Evolutionary conservation across 345 rosid genomes (phyloP), one percentile per base, ranked within the genome.

Genomic region (Sapria himalayana): DNA sequence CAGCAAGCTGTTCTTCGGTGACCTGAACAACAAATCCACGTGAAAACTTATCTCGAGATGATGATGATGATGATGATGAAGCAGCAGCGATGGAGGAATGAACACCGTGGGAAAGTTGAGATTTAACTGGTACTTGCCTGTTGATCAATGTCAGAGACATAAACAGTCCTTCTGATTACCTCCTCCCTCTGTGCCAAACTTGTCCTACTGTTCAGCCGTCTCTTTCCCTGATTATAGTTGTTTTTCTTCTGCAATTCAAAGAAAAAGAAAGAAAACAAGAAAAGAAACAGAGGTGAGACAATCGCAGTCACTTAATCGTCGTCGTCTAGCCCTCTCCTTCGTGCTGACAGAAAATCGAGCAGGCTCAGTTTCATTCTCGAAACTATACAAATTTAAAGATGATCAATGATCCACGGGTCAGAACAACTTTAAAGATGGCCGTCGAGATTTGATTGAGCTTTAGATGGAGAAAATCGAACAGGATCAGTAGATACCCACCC

Each of bases 1-100:
- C 78, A 33, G 91, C 96, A 56, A 85, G 96, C 70, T 85, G 96
- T 66, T 85, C 96, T 62, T 85, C 96, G 24, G 96, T 85, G 50
- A 85, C 93, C 96, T 85, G 42, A 6, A 29, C 25, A 33, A 41
- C 44, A 12, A 43, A 54, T n/a, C n/a, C n/a, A n/a, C n/a, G n/a
- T n/a, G n/a, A n/a, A n/a, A n/a, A n/a, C n/a, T n/a, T n/a, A n/a
- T n/a, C n/a, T n/a, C n/a, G n/a, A n/a, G n/a, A n/a, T n/a, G n/a
- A n/a, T n/a, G n/a, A n/a, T n/a, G n/a, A n/a, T n/a, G n/a, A n/a
- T n/a, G n/a, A n/a, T n/a, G n/a, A n/a, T n/a, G n/a, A n/a, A n/a
- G n/a, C n/a, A n/a, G n/a, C n/a, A n/a, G n/a, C n/a, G n/a, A n/a
- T n/a, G n/a, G n/a, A n/a, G n/a, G n/a, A n/a, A n/a, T n/a, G n/a